Percentiles rank a stretch among this genome's conserved stretches.
These are phyloP conservation scores for Blastobotrys americana DNA, from an alignment of 805 yeast genomes.

Conservation along the genomic window DNA sequence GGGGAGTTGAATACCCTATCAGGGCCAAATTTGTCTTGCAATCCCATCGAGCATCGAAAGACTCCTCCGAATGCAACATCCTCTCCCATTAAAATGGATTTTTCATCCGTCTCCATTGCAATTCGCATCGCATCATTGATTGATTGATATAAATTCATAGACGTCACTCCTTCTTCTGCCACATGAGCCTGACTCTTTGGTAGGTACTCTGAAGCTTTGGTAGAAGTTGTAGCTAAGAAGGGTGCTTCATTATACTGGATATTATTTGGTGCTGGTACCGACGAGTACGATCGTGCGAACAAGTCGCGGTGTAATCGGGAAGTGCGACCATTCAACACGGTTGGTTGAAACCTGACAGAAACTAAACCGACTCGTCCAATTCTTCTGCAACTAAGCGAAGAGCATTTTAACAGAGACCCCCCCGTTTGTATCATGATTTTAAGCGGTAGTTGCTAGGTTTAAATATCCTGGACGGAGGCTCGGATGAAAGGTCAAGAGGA, in stretches of 20 bases:
- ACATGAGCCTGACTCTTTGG: constrained; percentile 6
- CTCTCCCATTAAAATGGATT: constrained; percentile 86
- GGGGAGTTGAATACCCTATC: constrained; percentile 86
- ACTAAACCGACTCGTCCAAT: too few relatives aligned
- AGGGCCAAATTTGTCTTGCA: constrained; percentile 82
- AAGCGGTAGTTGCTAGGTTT: too few relatives aligned
- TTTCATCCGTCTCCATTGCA: constrained; percentile 86
- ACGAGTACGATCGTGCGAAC: too few relatives aligned
- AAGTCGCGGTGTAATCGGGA: too few relatives aligned
- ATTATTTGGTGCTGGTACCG: constrained; percentile 15
- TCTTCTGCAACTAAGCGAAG: too few relatives aligned
- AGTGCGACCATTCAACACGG: too few relatives aligned
- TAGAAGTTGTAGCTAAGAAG: constrained; percentile 20
- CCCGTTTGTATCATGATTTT: too few relatives aligned
- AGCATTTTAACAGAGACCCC: too few relatives aligned
- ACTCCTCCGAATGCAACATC: constrained; percentile 98
- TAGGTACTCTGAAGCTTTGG: constrained; percentile 19
- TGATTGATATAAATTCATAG: constrained; percentile 39
- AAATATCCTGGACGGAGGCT: too few relatives aligned
- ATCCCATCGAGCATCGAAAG: constrained; percentile 83
- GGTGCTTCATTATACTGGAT: constrained; percentile 23
- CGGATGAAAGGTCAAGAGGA: too few relatives aligned
- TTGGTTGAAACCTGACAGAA: too few relatives aligned
- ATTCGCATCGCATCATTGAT: constrained; percentile 86
- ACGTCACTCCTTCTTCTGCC: constrained; percentile 19